Conservation (phyloP, 495 filamentous ascomycete species). For the Opeltia flavorubescens region DNA sequence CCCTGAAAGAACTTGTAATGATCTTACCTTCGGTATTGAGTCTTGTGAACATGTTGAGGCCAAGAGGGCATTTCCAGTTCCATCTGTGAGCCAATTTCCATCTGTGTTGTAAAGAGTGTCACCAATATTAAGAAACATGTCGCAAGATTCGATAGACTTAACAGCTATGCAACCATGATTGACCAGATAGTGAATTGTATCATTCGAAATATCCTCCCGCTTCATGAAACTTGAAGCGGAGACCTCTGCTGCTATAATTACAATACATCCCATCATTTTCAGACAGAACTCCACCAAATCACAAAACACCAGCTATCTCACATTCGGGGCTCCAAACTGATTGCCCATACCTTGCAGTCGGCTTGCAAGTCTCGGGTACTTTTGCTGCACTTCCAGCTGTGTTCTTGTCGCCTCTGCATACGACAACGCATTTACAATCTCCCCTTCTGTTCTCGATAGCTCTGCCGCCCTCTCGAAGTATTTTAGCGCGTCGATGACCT, state of each 20-base stretch:
- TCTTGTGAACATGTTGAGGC: too few relatives aligned
- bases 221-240: not conserved
- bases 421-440: constrained; percentile 89
- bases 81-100: too few relatives aligned
- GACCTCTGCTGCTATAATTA: constrained; percentile 1
- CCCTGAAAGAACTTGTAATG: too few relatives aligned
- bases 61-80: too few relatives aligned
- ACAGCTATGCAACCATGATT: too few relatives aligned
- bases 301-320: not conserved
- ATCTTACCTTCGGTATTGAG: too few relatives aligned
- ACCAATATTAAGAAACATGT: too few relatives aligned
- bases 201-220: not conserved
- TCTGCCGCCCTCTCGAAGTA: constrained; percentile 96
- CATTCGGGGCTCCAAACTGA: constrained; percentile 21
- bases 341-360: constrained; percentile 66
- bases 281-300: not conserved
- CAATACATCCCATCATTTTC: not conserved
- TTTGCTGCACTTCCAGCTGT: constrained; percentile 93
- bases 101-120: too few relatives aligned
- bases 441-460: constrained; percentile 86
- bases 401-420: constrained; percentile 96
- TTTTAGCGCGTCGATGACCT: constrained; percentile 85
- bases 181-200: too few relatives aligned
- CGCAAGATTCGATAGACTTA: too few relatives aligned
- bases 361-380: constrained; percentile 85